Percentiles rank a stretch among this genome's conserved stretches.
phyloP scores from a whole-genome alignment of 1,139 yeast species.

The Hyphopichia buzzinii region DNA sequence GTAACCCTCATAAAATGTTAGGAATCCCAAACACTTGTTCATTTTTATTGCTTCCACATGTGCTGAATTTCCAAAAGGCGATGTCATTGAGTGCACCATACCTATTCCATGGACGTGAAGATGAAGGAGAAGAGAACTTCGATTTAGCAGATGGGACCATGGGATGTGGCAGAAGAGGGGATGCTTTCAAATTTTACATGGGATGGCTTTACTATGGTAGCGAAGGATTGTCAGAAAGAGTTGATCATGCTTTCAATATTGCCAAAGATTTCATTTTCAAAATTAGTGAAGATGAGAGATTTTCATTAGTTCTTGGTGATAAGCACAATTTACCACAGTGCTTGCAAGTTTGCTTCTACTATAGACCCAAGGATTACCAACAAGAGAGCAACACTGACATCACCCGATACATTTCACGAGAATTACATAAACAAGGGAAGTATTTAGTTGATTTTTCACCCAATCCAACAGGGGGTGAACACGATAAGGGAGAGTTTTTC shows the following conservation, averaged over 20 bases:
- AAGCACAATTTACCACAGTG: conserved; percentile 66
- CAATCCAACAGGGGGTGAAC: conserved; percentile 46
- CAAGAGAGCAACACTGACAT: conserved; percentile 46
- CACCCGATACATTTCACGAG: conserved; percentile 66
- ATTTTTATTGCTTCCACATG: conserved; percentile 71
- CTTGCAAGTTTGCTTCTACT: conserved; percentile 81
- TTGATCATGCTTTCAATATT: conserved; percentile 70
- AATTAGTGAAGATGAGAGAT: conserved; percentile 35
- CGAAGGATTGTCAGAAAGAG: conserved; percentile 51
- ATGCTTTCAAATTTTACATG: conserved; percentile 73
- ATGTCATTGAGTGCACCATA: conserved; percentile 81
- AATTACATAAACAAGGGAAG: conserved; percentile 59
- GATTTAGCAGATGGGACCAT: conserved; percentile 89
- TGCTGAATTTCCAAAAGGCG: conserved; percentile 61
- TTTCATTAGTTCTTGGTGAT: conserved; percentile 45
- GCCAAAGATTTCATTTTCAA: conserved; percentile 57
- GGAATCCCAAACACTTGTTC: conserved; percentile 92
- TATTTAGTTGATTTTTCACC: conserved; percentile 85
- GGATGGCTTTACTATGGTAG: conserved; percentile 82
- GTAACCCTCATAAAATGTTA: conserved; percentile 85
- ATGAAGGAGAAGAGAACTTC: conserved; percentile 53
- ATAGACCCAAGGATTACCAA: conserved; percentile 42
- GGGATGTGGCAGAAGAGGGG: conserved; percentile 91
- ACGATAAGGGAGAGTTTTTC: conserved; percentile 70
- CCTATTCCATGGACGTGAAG: conserved; percentile 65